phyloP scores from a whole-genome alignment of 768 basidiomycete species.

The Russula olivacea region DNA sequence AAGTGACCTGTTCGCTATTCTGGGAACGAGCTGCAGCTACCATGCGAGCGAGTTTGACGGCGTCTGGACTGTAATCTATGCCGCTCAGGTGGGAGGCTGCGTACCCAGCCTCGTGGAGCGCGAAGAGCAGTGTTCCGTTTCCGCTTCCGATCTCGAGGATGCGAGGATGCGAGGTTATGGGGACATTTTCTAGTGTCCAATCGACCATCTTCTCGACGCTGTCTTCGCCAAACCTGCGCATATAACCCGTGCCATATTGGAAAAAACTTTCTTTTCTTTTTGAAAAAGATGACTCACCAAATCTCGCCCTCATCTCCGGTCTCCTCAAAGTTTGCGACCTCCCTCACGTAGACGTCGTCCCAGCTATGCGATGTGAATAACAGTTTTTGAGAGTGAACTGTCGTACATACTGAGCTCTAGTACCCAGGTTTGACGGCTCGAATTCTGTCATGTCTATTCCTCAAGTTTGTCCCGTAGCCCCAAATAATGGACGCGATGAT shows the following conservation, averaged over 20 bases:
- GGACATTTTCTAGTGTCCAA: constrained; percentile 56
- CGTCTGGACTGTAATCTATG: constrained; percentile 72
- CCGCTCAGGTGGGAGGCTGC: constrained; percentile 47
- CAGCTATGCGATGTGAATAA: constrained; percentile 44
- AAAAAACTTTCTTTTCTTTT: neutral
- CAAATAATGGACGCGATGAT: neutral
- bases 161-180: constrained; percentile 41
- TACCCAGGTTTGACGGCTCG: constrained; percentile 68
- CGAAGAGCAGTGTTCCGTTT: constrained; percentile 72
- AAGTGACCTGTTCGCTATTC: constrained; percentile 41
- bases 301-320: constrained; percentile 81
- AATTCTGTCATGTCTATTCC: constrained; percentile 34
- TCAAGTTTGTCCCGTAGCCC: neutral
- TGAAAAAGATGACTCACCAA: constrained; percentile 45
- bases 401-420: constrained; percentile 64
- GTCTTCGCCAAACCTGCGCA: constrained; percentile 72
- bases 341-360: constrained; percentile 69
- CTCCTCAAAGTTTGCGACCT: constrained; percentile 67
- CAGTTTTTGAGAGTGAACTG: neutral
- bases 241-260: too few species aligned
- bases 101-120: constrained; percentile 64
- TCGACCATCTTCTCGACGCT: constrained; percentile 73
- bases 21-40: constrained; percentile 43
- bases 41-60: constrained; percentile 54
- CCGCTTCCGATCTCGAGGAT: constrained; percentile 77